Evolutionary conservation across 331 rosid genomes (phyloP), one percentile per base, ranked within the genome.

Genomic region (Spiraea crenata): DNA sequence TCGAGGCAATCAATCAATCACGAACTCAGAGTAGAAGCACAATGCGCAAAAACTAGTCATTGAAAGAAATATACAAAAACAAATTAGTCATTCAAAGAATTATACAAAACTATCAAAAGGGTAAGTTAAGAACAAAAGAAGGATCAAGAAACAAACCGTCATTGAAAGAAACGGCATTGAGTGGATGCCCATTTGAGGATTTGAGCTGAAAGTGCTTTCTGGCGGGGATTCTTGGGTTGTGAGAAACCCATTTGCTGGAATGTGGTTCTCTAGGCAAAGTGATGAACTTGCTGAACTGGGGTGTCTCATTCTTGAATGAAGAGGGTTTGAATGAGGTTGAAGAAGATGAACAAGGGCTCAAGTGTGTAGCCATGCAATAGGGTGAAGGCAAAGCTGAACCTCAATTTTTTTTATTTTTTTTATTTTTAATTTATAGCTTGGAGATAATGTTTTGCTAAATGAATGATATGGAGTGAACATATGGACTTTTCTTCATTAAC

Each of bases 181-280:
- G 81, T 0, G 88, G 89, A 69, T 82, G 84, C 82, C 91, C 96
- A 87, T 93, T 90, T 76, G 96, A 89, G 62, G 95, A 88, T 76
- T 79, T 90, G 59, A 93, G 90, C 85, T 74, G 85, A 70, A 88
- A 87, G 69, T 70, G 85, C 45, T 75, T 76, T 57, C 82, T 69
- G 37, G 81, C 76, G 0, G 9, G 46, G 49, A 58, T 85, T 85
- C 79, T 70, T 2, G 62, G 73, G 15, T 55, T 68, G 63, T 76
- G 87, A 68, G 86, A 78, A 61, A 71, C 65, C 88, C 88, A 77
- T 14, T 52, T 4, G 11, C 66, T 62, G 10, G 77, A 83, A 67
- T 73, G 76, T 11, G 60, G 17, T 48, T 73, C 82, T 67, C 76
- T 75, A 3, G 76, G 73, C 37, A 79, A 57, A 77, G 63, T 79